phyloP scores from a whole-genome alignment of 495 filamentous ascomycete genomes.

The Paragyromitra xinjiangensis region DNA sequence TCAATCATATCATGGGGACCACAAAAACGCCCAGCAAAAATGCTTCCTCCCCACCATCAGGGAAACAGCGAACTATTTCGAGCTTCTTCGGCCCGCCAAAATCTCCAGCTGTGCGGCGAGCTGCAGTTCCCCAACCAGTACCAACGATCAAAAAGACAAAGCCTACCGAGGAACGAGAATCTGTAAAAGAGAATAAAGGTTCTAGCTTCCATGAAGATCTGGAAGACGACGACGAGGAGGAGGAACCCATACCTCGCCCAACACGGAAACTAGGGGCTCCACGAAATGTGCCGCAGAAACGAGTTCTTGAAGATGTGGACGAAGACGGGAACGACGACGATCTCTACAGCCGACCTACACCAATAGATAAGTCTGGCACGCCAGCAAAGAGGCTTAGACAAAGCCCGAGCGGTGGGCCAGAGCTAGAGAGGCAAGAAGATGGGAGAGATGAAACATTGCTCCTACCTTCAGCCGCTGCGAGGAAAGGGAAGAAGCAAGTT shows the following conservation, averaged over 20 bases:
- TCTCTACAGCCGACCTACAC: constrained; percentile 35
- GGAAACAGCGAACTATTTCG: constrained; percentile 50
- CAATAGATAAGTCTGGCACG: constrained; percentile 41
- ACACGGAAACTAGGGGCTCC: neutral
- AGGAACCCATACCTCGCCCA: neutral
- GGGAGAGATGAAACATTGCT: neutral
- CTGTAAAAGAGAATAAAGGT: constrained; percentile 42
- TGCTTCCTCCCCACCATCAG: neutral
- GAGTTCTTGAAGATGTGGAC: constrained; percentile 40
- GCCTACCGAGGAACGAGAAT: constrained; percentile 13
- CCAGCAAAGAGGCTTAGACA: constrained; percentile 35
- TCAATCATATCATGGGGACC: constrained; percentile 32
- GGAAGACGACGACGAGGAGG: constrained; percentile 18
- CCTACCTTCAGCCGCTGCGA: neutral
- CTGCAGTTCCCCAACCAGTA: neutral
- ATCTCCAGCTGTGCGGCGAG: constrained; percentile 22
- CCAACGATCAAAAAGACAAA: constrained; percentile 28
- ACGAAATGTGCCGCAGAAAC: constrained; percentile 31
- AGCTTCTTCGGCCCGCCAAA: constrained; percentile 51
- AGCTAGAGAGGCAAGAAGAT: constrained; percentile 28
- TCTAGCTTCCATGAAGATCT: neutral
- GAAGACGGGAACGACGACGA: constrained; percentile 50
- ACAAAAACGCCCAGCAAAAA: constrained; percentile 42
- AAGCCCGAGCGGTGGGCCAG: constrained; percentile 32
- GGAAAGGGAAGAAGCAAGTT: constrained; percentile 21